These are phyloP conservation scores for Torulaspora pretoriensis DNA, from an alignment of 1,139 yeast species.

Conservation along the genomic window DNA sequence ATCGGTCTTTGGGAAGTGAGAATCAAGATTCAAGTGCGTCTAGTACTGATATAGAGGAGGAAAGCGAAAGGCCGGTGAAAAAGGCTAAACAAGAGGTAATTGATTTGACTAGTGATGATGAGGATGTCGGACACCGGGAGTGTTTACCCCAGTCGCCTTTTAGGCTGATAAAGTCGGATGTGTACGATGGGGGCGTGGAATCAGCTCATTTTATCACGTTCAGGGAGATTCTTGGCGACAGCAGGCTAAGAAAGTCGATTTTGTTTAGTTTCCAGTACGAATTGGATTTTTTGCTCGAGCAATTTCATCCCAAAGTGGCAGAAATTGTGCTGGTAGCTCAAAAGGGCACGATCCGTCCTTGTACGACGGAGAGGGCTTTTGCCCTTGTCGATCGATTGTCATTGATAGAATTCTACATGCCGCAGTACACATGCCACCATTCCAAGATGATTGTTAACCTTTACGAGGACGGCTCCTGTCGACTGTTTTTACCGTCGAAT, in stretches of 20 bases:
- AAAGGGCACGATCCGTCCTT: constrained; percentile 31
- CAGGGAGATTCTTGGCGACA: constrained; percentile 30
- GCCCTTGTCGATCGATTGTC: constrained; percentile 15
- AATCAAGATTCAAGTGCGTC: constrained; percentile 1
- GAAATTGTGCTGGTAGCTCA: constrained; percentile 33
- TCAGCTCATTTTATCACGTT: constrained; percentile 28
- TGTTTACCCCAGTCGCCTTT: constrained; percentile 20
- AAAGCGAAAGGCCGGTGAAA: constrained; percentile 3
- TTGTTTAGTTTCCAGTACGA: constrained; percentile 38
- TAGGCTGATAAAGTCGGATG: constrained; percentile 32
- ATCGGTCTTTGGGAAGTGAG: constrained; percentile 7
- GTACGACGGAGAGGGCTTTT: constrained; percentile 10
- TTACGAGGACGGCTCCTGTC: constrained; percentile 43
- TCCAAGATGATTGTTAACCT: constrained; percentile 62
- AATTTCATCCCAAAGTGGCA: constrained; percentile 17
- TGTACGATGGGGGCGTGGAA: constrained; percentile 28
- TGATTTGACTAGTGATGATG: constrained; percentile 15
- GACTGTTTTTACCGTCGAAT: constrained; percentile 56
- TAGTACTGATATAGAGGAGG: constrained; percentile 11
- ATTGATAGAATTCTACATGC: constrained; percentile 32
- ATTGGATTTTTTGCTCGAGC: constrained; percentile 30
- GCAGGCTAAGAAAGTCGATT: constrained; percentile 22
- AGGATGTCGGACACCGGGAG: background rate
- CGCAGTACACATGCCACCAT: constrained; percentile 50
- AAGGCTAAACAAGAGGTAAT: constrained; percentile 12